Conservation (phyloP, 2,329 filamentous ascomycete species). For the Xylariaceae sp. region DNA sequence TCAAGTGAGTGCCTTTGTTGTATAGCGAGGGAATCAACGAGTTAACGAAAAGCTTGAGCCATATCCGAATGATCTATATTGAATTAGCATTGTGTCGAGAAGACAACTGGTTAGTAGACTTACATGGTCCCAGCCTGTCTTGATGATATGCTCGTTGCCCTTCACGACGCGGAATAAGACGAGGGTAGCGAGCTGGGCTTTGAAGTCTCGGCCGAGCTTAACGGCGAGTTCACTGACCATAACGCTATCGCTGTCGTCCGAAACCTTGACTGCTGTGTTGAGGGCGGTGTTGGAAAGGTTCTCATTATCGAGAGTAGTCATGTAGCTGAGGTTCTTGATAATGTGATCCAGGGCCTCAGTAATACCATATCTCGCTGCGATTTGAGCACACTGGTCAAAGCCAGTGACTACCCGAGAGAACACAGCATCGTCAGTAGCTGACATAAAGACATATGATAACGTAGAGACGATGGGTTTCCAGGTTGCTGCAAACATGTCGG, state of each 20-base stretch:
- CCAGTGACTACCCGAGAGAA: slow-evolving; percentile 90
- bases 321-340: slow-evolving; percentile 80
- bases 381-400: slow-evolving; percentile 92
- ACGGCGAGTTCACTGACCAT: slow-evolving; percentile 99
- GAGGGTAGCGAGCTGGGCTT: slow-evolving; percentile 86
- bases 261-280: slow-evolving; percentile 93
- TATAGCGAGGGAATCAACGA: slow-evolving; percentile 84
- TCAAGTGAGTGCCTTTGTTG: slow-evolving; percentile 55
- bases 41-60: slow-evolving; percentile 94
- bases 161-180: slow-evolving; percentile 92
- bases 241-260: slow-evolving; percentile 68
- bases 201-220: slow-evolving; percentile 87
- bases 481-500: slow-evolving; percentile 93
- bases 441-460: slow-evolving; percentile 97
- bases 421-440: slow-evolving; percentile 90
- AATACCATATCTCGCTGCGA: slow-evolving; percentile 78
- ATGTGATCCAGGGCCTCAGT: slow-evolving; percentile 89
- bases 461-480: slow-evolving; percentile 96
- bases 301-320: slow-evolving; percentile 79
- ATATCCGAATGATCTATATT: slow-evolving; percentile 74
- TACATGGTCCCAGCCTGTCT: slow-evolving; percentile 72
- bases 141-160: slow-evolving; percentile 73
- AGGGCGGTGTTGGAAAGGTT: slow-evolving; percentile 73
- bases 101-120: slow-evolving; percentile 31
- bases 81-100: slow-evolving; percentile 34